Percentiles rank a stretch among this genome's conserved stretches.
Conservation (phyloP, 202 grass and related monocot genomes). For the Miscanthus sacchariflorus region DNA sequence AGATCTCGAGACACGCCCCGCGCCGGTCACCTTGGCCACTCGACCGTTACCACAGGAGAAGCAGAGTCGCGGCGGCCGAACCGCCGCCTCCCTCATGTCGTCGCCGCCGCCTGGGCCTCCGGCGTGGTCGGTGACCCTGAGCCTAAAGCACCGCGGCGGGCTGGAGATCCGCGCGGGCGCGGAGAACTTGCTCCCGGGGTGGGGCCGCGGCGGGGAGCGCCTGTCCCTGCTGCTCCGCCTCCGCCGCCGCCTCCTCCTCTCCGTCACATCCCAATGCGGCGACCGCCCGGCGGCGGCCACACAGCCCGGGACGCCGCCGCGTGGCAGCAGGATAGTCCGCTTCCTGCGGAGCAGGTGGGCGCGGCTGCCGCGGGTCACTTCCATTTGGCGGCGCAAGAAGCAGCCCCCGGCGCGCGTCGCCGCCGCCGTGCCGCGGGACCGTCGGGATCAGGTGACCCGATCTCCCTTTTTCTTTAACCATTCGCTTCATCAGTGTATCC, state of each 20-base stretch:
- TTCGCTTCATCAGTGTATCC: background rate
- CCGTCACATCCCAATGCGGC: conserved; percentile 51
- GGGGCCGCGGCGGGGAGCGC: conserved; percentile 67
- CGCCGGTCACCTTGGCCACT: background rate
- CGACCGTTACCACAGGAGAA: conserved; percentile 27
- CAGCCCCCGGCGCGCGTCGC: background rate
- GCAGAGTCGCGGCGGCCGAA: conserved; percentile 42
- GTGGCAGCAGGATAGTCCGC: conserved; percentile 20
- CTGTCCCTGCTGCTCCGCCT: conserved; percentile 70
- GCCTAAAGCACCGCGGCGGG: conserved; percentile 58
- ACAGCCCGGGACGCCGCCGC: background rate
- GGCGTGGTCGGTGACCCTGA: conserved; percentile 66
- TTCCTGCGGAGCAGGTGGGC: conserved; percentile 39
- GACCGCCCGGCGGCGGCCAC: background rate
- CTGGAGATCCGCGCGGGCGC: conserved; percentile 62
- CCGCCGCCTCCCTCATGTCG: conserved; percentile 32
- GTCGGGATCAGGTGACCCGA: background rate
- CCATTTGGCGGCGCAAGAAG: conserved; percentile 45
- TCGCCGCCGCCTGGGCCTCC: conserved; percentile 4
- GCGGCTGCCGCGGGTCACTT: background rate
- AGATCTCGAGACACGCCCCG: background rate
- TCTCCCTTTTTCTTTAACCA: background rate
- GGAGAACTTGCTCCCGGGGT: conserved; percentile 68
- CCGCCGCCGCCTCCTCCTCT: conserved; percentile 57
- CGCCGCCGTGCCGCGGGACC: background rate